Evolutionary conservation across 2,329 filamentous ascomycete species (phyloP).

Genomic region (Colletotrichum sp.): DNA sequence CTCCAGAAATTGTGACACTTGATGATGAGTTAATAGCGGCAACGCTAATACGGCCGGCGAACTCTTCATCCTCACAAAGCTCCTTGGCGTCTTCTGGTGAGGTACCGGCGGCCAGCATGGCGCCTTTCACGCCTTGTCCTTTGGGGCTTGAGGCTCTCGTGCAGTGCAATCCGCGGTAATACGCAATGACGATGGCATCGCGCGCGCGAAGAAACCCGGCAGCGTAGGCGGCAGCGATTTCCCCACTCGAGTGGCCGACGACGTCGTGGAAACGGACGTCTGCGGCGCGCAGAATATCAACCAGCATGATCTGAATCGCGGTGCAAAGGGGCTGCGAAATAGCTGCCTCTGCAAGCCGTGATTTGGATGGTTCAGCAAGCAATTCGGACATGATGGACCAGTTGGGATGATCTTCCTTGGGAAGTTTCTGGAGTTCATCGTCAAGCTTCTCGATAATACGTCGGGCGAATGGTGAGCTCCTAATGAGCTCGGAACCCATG

Average conservation of each 20-base stretch:
- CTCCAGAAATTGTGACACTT: slow-evolving; percentile 31
- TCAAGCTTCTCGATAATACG: slow-evolving; percentile 27
- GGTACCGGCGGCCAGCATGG: slow-evolving; percentile 29
- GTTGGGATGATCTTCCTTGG: slow-evolving; percentile 24
- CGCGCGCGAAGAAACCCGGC: slow-evolving; percentile 40
- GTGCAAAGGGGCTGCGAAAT: slow-evolving; percentile 20
- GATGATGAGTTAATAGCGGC: slow-evolving; percentile 28
- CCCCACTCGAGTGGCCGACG: slow-evolving; percentile 54
- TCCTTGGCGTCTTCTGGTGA: slow-evolving; percentile 19
- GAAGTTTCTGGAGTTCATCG: slow-evolving; percentile 13
- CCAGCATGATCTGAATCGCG: slow-evolving; percentile 26
- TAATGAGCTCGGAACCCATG: slow-evolving; percentile 27
- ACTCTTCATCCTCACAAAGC: not conserved
- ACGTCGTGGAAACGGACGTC: slow-evolving; percentile 39
- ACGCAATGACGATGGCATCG: slow-evolving; percentile 30
- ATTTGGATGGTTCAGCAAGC: slow-evolving; percentile 17
- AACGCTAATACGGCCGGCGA: slow-evolving; percentile 23
- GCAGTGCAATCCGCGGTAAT: slow-evolving; percentile 23
- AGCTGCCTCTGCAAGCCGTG: slow-evolving; percentile 23
- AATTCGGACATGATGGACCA: slow-evolving; percentile 32
- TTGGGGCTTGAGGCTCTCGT: not conserved
- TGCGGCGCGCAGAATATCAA: slow-evolving; percentile 30
- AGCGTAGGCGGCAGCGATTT: slow-evolving; percentile 56
- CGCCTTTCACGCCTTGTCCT: slow-evolving; percentile 12
- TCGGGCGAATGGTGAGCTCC: slow-evolving; percentile 4